Conservation (phyloP, 2,329 filamentous ascomycete species). For the Colletotrichum chrysophilum region DNA sequence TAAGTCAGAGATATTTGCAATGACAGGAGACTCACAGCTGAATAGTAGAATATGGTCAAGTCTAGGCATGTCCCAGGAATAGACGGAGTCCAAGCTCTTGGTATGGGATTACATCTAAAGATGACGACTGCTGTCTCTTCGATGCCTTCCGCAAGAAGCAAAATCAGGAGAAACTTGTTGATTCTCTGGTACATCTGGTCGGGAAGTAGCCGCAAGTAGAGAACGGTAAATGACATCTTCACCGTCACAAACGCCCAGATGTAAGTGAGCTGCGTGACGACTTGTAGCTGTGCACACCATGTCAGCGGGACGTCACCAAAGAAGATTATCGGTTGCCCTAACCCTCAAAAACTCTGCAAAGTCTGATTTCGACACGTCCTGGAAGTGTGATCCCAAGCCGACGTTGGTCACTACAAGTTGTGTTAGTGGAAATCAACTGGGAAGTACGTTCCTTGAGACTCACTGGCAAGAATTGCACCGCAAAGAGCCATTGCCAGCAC, state of each 20-base stretch:
- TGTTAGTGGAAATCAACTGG: not conserved
- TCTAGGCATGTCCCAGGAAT: constrained; percentile 20
- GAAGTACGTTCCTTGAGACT: not conserved
- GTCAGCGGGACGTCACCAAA: not conserved
- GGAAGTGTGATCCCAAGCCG: constrained; percentile 20
- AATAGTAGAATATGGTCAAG: constrained; percentile 32
- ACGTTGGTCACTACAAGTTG: constrained; percentile 11
- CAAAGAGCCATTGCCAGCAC: constrained; percentile 20
- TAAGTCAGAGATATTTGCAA: not conserved
- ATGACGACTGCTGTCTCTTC: constrained; percentile 20
- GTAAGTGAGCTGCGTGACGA: constrained; percentile 21
- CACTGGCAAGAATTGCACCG: constrained; percentile 18
- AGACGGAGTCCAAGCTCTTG: constrained; percentile 20
- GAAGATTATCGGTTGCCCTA: not conserved
- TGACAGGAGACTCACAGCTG: not conserved
- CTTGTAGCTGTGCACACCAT: constrained; percentile 3
- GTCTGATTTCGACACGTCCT: constrained; percentile 9
- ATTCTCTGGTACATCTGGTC: constrained; percentile 12
- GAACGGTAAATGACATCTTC: constrained; percentile 21
- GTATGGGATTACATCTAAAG: constrained; percentile 22
- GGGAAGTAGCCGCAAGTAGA: constrained; percentile 20
- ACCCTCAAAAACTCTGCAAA: constrained; percentile 16
- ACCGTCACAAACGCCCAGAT: constrained; percentile 23
- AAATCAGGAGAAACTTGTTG: constrained; percentile 18
- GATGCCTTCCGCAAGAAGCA: constrained; percentile 18